Conservation (phyloP, 2,329 filamentous ascomycete genomes). For the Arachnomyces sp. region DNA sequence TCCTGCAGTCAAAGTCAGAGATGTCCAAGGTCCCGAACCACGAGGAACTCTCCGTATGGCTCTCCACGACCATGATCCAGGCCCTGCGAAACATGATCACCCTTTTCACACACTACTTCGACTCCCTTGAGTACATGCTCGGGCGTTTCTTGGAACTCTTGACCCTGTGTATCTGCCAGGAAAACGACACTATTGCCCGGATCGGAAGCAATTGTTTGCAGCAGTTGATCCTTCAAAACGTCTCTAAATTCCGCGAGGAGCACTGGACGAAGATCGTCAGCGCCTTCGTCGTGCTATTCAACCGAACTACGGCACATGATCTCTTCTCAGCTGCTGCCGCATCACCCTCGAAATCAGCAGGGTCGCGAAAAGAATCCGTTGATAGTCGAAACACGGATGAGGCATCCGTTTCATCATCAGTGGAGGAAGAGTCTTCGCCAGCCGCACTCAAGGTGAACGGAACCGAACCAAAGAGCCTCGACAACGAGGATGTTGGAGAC, state of each 20-base stretch:
- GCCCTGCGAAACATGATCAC: slow-evolving; percentile 97
- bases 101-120: slow-evolving; percentile 97
- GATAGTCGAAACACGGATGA: slow-evolving; percentile 20
- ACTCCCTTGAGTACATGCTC: slow-evolving; percentile 92
- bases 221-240: slow-evolving; percentile 92
- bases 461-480: slow-evolving; percentile 14
- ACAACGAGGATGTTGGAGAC: slow-evolving; percentile 22
- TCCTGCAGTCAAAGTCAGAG: slow-evolving; percentile 89
- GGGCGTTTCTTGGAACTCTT: slow-evolving; percentile 93
- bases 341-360: slow-evolving; percentile 26
- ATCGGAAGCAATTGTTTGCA: slow-evolving; percentile 98
- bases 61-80: slow-evolving; percentile 99
- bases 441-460: slow-evolving; percentile 17
- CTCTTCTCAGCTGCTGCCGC: slow-evolving; percentile 75
- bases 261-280: slow-evolving; percentile 95
- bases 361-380: slow-evolving; percentile 23
- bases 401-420: slow-evolving; percentile 15
- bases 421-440: slow-evolving; percentile 17
- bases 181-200: slow-evolving; percentile 95
- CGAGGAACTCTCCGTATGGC: slow-evolving; percentile 95
- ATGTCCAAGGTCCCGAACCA: slow-evolving; percentile 93
- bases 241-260: slow-evolving; percentile 74
- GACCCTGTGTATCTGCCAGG: slow-evolving; percentile 93
- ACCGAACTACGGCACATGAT: slow-evolving; percentile 87
- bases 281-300: slow-evolving; percentile 92